A percentile compares a stretch with the other conserved stretches of the same genome.
Evolutionary conservation across 2,329 filamentous ascomycete species (phyloP).

Genomic region (Penicillium psychrosexuale): DNA sequence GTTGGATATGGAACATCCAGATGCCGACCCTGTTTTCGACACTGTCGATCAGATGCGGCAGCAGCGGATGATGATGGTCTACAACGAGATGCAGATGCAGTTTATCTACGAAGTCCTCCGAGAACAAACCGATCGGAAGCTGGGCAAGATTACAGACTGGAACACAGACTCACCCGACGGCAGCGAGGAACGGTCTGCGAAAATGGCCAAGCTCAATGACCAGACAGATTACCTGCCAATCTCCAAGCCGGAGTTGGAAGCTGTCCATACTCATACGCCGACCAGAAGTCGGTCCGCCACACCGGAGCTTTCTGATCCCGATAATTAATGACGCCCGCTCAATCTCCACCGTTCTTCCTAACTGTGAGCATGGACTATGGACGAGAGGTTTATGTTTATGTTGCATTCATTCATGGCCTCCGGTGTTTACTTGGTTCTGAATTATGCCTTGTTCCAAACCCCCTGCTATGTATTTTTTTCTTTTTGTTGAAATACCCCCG

Average conservation of each 20-base stretch:
- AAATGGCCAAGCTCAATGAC: slow-evolving; percentile 35
- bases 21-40: slow-evolving; percentile 68
- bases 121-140: slow-evolving; percentile 47
- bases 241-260: slow-evolving; percentile 39
- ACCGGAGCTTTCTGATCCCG: slow-evolving; percentile 30
- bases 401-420: slow-evolving; percentile 25
- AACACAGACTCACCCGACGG: slow-evolving; percentile 15
- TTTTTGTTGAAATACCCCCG: slow-evolving; percentile 20
- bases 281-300: slow-evolving; percentile 29
- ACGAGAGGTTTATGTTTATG: slow-evolving; percentile 18
- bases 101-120: slow-evolving; percentile 87
- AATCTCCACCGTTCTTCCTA: slow-evolving; percentile 1
- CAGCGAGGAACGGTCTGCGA: slow-evolving; percentile 33
- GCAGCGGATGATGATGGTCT: slow-evolving; percentile 94
- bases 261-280: slow-evolving; percentile 21
- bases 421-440: slow-evolving; percentile 19
- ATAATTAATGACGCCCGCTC: slow-evolving; percentile 28
- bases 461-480: slow-evolving; percentile 1
- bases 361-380: slow-evolving; percentile 21
- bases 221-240: slow-evolving; percentile 29
- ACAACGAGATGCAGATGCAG: slow-evolving; percentile 75
- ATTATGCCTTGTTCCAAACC: not conserved
- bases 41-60: slow-evolving; percentile 77
- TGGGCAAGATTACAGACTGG: slow-evolving; percentile 25
- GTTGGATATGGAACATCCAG: slow-evolving; percentile 45